Evolutionary conservation across 2,329 filamentous ascomycete species (phyloP).

Genomic region (Aspergillus neoniger): DNA sequence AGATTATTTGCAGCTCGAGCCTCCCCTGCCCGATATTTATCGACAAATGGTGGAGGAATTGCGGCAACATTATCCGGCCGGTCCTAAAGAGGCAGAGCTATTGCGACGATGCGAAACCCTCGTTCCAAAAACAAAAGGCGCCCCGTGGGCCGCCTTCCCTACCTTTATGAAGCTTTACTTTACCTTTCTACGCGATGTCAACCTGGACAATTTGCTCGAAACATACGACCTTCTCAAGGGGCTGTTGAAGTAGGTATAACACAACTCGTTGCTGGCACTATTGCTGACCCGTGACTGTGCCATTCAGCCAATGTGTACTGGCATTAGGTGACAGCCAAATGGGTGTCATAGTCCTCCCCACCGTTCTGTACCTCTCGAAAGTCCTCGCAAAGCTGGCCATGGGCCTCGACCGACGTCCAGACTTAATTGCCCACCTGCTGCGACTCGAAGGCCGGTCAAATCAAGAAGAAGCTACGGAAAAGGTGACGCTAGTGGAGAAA

Average conservation of each 20-base stretch:
- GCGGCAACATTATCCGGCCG: conserved; percentile 57
- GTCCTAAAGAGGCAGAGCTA: conserved; percentile 57
- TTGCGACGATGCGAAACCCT: conserved; percentile 61
- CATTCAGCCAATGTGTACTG: conserved; percentile 71
- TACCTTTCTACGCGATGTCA: conserved; percentile 75
- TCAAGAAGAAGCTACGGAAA: conserved; percentile 64
- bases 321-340: conserved; percentile 78
- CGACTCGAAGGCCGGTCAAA: conserved; percentile 45
- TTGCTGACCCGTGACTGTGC: conserved; percentile 7
- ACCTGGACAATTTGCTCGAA: conserved; percentile 71
- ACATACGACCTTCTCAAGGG: conserved; percentile 74
- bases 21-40: conserved; percentile 68
- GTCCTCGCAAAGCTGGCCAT: conserved; percentile 81
- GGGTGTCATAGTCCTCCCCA: conserved; percentile 79
- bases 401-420: conserved; percentile 76
- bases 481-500: conserved; percentile 78
- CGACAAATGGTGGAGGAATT: conserved; percentile 68
- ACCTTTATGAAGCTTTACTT: conserved; percentile 81
- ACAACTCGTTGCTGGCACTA: not conserved
- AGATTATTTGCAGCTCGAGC: conserved; percentile 73
- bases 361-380: conserved; percentile 78
- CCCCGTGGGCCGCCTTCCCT: conserved; percentile 74
- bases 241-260: conserved; percentile 67
- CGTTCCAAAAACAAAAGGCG: conserved; percentile 65
- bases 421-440: conserved; percentile 68